Percentiles rank a stretch among this genome's conserved stretches.
phyloP scores from a whole-genome alignment of 106 monocot species.

The Dioscorea zingiberensis region DNA sequence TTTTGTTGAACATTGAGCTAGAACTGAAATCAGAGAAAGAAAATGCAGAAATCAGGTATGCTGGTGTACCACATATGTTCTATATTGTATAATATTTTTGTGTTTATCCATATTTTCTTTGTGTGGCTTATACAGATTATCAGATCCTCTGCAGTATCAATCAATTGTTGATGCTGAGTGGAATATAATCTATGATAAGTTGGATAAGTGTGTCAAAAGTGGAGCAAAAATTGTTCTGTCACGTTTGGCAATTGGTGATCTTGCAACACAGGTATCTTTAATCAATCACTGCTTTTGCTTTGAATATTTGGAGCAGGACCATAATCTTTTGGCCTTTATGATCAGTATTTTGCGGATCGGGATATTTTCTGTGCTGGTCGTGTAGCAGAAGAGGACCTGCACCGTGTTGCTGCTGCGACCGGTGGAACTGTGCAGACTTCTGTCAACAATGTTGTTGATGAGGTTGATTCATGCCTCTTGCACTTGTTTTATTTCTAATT shows the following conservation, averaged over 20 bases:
- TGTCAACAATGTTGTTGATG: constrained; percentile 92
- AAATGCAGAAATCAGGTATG: constrained; percentile 98
- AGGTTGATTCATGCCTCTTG: constrained; percentile 34
- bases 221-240: constrained; percentile 94
- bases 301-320: background rate
- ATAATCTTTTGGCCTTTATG: constrained; percentile 6
- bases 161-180: constrained; percentile 99
- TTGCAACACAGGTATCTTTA: constrained; percentile 81
- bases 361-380: constrained; percentile 99
- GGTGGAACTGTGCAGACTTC: constrained; percentile 96
- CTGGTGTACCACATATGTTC: background rate
- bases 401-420: constrained; percentile 91
- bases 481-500: background rate
- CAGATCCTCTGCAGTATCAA: constrained; percentile 95
- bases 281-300: background rate
- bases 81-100: background rate
- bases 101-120: constrained; percentile 1
- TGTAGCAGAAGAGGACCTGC: constrained; percentile 94
- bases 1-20: constrained; percentile 93
- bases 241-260: constrained; percentile 96
- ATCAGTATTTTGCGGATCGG: constrained; percentile 96
- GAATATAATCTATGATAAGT: constrained; percentile 99
- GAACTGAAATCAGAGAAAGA: constrained; percentile 99
- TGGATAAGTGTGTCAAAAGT: constrained; percentile 94
- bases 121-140: constrained; percentile 37